Evolutionary conservation across 257 asterid genomes (phyloP), one percentile per base, ranked within the genome.

Genomic region (Perilla frutescens): DNA sequence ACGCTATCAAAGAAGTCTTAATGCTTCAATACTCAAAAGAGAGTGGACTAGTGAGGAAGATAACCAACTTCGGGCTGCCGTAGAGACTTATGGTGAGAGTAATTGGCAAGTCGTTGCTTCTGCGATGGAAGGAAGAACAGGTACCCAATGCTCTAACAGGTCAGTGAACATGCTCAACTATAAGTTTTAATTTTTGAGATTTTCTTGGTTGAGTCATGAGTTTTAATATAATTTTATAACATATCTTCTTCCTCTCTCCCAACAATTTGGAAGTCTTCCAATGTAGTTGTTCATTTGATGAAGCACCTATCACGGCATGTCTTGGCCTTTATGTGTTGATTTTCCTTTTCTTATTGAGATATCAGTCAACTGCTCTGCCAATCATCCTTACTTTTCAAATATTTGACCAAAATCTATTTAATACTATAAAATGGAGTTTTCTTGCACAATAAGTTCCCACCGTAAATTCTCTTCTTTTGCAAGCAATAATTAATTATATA

Each of bases 101-200:
- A 86, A 90, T 75, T 95, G 99, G 99, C 99, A 95, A 81, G 63
- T 26, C 9, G 91, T 90, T 44, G 98, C 99, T 72, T 86, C 92
- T 68, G 70, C 70, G 72, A 80, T 95, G 81, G 92, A 84, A 79
- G 97, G 97, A 47, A 81, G 99, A 68, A 82, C 96, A 14, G 99
- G 99, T 49, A 67, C 97, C 80, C 99, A 95, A 76, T 95, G 99
- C 89, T 90, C 99, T 78, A 95, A 90, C 68, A 94, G 99, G 99
- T 94, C 79, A 77, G 97, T 84, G 72, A 45, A 32, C 78, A 29
- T 77, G 72, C 78, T 74, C 80, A 66, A 63, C 48, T 1, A 8
- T 31, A 15, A 50, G 29, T 59, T 66, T 47, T 50, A 58, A 51
- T 13, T 13, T 62, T 66, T 15, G 70, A 74, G 69, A 68, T 37